Base-by-base conservation (phyloP, 139 green algal species). In the Tetradesmus lagerheimii region DNA sequence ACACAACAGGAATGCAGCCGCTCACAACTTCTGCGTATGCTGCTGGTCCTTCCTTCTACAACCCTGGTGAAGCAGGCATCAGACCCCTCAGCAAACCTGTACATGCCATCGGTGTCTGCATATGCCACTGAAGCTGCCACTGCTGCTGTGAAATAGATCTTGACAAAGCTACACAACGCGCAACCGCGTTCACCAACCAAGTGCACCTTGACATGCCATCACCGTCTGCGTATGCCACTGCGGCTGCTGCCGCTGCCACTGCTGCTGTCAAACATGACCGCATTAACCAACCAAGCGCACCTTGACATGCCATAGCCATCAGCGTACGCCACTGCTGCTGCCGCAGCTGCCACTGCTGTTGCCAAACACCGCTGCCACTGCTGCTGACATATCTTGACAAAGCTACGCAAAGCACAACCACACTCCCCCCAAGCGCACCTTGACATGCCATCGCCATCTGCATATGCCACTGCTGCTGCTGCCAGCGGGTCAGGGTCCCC, bases 371-470 rank as follows among this genome's bases (percentile, higher is more conserved):
- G 77, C 27, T 31, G 77, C 37, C 34, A 11, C 37, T 23, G 77
- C 35, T 62, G 38, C 78, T 62, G 47, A 11, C 20, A 1, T 2
- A 62, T 62, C 12, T 62, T 2, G 18, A 62, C 47, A 62, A 62
- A 62, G n/a, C 43, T 50, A 50, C 8, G 4, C 43, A 50, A 50
- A 50, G 43, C 43, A 23, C 47, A 62, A 62, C 12, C 47, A 23
- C 47, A 62, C 2, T 18, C 20, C 12, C 47, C 6, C 1, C 47
- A 62, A 20, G 15, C 80, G 1, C 8, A 87, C 89, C 80, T 85
- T 18, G 43, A 87, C 62, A 92, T 91, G 41, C 92, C 93, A 47
- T 94, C 93, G 16, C 86, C 92, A 34, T 86, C 53, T 39, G 75
- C 87, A n/a, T 71, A 91, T n/a, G 91, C 92, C 1, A 90, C 90